Evolutionary conservation across 805 yeast genomes (phyloP).

Genomic region (Starmerella geochares): DNA sequence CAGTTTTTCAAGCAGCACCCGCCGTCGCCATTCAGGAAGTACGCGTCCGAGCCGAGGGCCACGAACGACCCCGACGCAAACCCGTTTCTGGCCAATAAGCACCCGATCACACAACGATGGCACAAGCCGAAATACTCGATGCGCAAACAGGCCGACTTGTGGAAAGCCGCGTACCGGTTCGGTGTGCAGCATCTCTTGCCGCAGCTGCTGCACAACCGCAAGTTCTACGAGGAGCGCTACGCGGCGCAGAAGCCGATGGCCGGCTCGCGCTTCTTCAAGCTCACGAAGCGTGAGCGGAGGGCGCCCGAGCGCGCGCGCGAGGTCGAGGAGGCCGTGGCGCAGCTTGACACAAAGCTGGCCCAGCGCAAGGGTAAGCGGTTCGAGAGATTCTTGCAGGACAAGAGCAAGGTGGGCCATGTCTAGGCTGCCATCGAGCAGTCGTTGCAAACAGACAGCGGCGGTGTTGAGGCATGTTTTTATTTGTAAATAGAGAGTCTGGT

Average conservation of each 20-base stretch:
- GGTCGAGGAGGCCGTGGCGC: conserved; percentile 55
- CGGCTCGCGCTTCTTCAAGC: conserved; percentile 71
- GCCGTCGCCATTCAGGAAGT: conserved; percentile 64
- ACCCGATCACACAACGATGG: conserved; percentile 67
- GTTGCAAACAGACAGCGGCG: not conserved
- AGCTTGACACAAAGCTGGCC: conserved; percentile 56
- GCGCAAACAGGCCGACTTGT: conserved; percentile 73
- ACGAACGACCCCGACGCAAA: conserved; percentile 63
- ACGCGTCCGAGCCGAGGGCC: conserved; percentile 53
- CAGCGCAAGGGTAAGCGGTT: conserved; percentile 49
- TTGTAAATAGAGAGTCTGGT: not conserved
- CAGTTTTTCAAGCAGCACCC: conserved; percentile 74
- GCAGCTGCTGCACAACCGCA: conserved; percentile 46
- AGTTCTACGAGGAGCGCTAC: conserved; percentile 71
- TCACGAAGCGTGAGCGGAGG: conserved; percentile 67
- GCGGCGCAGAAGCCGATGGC: conserved; percentile 56
- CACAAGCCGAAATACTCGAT: conserved; percentile 70
- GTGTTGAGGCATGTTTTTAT: not conserved
- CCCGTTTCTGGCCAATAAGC: conserved; percentile 78
- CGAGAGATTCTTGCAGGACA: conserved; percentile 15
- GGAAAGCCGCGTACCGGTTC: conserved; percentile 67
- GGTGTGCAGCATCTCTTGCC: conserved; percentile 79
- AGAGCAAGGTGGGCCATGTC: conserved; percentile 16
- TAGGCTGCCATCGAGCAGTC: conserved; percentile 1
- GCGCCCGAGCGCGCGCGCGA: conserved; percentile 43